phyloP scores from a whole-genome alignment of 192 early-diverging fungal species.

The Coemansia furcata region DNA sequence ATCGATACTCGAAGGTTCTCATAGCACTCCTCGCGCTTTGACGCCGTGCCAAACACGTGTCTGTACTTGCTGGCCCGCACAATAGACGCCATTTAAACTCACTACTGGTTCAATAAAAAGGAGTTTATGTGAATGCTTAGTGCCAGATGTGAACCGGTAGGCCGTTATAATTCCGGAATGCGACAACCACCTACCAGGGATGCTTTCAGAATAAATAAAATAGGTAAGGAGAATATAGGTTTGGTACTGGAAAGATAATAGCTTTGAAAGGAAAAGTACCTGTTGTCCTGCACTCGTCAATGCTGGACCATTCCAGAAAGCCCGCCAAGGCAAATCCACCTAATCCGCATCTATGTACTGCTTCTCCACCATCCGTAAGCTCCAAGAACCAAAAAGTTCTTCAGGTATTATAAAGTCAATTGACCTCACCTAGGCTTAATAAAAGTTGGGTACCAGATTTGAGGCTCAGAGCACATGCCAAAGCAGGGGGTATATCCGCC shows the following conservation, averaged over 20 bases:
- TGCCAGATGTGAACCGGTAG: neutral
- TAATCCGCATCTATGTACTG: neutral
- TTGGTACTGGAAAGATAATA: neutral
- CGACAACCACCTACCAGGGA: neutral
- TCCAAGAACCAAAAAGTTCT: too few relatives aligned
- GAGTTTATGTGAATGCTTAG: neutral
- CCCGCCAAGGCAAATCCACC: neutral
- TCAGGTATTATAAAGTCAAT: too few relatives aligned
- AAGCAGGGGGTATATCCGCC: too few relatives aligned
- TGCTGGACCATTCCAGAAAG: neutral
- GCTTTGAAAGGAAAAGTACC: neutral
- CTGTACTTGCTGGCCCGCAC: slow-evolving; percentile 85
- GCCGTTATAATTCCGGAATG: neutral
- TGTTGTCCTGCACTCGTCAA: neutral
- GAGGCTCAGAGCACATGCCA: too few relatives aligned
- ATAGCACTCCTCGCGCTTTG: slow-evolving; percentile 88
- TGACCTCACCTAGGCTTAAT: too few relatives aligned
- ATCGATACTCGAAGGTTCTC: slow-evolving; percentile 89
- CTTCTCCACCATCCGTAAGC: neutral
- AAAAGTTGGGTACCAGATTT: too few relatives aligned
- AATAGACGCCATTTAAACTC: slow-evolving; percentile 65
- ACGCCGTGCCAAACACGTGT: slow-evolving; percentile 89
- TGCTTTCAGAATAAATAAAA: neutral
- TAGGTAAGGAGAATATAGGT: neutral
- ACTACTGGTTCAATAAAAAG: neutral